Conservation (phyloP, 306 rosid species). For the Sindora glabra region DNA sequence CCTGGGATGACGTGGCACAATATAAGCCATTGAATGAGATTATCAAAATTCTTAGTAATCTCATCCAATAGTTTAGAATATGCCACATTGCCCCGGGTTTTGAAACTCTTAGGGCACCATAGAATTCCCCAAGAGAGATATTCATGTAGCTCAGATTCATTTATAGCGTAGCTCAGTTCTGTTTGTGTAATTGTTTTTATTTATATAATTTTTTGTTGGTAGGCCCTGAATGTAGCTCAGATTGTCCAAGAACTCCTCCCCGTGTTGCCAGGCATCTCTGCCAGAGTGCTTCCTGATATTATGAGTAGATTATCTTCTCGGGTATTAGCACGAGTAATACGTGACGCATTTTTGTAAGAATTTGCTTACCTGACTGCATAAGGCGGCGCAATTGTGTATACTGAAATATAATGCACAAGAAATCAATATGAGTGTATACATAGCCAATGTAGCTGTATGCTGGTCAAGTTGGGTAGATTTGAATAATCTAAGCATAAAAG, state of each 20-base stretch:
- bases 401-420: conserved; percentile 9
- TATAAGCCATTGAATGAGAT: too few relatives aligned
- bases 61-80: too few relatives aligned
- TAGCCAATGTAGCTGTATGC: not conserved
- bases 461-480: not conserved
- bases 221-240: conserved; percentile 54
- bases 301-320: conserved; percentile 79
- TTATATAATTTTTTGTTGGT: conserved; percentile 10
- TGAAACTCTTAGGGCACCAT: too few relatives aligned
- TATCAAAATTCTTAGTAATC: too few relatives aligned
- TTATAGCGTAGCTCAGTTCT: too few relatives aligned
- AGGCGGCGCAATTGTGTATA: conserved; percentile 33
- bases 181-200: too few relatives aligned
- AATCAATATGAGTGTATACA: conserved; percentile 5
- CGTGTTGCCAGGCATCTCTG: conserved; percentile 74
- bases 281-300: conserved; percentile 77
- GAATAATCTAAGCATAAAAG: too few relatives aligned
- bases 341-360: conserved; percentile 64
- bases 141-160: too few relatives aligned
- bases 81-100: too few relatives aligned
- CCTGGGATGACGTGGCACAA: too few relatives aligned
- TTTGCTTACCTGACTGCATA: not conserved
- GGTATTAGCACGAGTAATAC: conserved; percentile 73
- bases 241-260: conserved; percentile 80
- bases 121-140: too few relatives aligned